Conservation (phyloP, 2,329 filamentous ascomycete species). For the Pseudonectria buxi region DNA sequence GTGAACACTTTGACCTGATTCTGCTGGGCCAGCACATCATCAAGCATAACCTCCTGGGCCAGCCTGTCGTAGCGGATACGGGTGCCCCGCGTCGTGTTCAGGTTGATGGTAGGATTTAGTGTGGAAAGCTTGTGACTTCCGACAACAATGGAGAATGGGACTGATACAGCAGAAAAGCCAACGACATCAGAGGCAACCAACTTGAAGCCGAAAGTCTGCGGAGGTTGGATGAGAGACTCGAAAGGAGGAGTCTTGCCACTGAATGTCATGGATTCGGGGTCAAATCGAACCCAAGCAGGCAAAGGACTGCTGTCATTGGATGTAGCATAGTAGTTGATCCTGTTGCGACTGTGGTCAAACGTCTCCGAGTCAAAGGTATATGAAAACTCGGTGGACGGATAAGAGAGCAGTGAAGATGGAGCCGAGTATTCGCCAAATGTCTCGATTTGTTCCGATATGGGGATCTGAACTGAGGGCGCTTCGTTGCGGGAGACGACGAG, state of each 20-base stretch:
- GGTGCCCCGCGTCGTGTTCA: slow-evolving; percentile 51
- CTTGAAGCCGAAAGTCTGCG: slow-evolving; percentile 65
- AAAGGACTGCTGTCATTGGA: slow-evolving; percentile 73
- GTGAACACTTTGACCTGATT: slow-evolving; percentile 47
- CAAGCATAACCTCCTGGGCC: slow-evolving; percentile 46
- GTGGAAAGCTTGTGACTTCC: slow-evolving; percentile 64
- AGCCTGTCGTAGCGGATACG: slow-evolving; percentile 48
- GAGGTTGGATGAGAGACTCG: slow-evolving; percentile 55
- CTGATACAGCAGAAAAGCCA: slow-evolving; percentile 64
- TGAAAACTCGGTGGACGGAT: slow-evolving; percentile 46
- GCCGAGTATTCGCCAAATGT: slow-evolving; percentile 53
- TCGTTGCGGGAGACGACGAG: slow-evolving; percentile 59
- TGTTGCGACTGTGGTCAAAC: slow-evolving; percentile 50
- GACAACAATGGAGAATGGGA: slow-evolving; percentile 66
- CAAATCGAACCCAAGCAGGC: slow-evolving; percentile 78
- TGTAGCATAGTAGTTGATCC: slow-evolving; percentile 68
- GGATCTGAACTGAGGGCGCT: slow-evolving; percentile 47
- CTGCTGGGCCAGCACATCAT: slow-evolving; percentile 43
- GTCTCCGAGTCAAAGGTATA: slow-evolving; percentile 51
- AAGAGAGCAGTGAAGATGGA: slow-evolving; percentile 51
- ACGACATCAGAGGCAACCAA: slow-evolving; percentile 72
- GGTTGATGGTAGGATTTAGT: slow-evolving; percentile 45
- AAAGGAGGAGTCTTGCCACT: slow-evolving; percentile 62
- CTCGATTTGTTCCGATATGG: slow-evolving; percentile 52
- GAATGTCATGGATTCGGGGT: slow-evolving; percentile 57